phyloP scores from a whole-genome alignment of 2,329 filamentous ascomycete genomes.

The Diplodia intermedia region DNA sequence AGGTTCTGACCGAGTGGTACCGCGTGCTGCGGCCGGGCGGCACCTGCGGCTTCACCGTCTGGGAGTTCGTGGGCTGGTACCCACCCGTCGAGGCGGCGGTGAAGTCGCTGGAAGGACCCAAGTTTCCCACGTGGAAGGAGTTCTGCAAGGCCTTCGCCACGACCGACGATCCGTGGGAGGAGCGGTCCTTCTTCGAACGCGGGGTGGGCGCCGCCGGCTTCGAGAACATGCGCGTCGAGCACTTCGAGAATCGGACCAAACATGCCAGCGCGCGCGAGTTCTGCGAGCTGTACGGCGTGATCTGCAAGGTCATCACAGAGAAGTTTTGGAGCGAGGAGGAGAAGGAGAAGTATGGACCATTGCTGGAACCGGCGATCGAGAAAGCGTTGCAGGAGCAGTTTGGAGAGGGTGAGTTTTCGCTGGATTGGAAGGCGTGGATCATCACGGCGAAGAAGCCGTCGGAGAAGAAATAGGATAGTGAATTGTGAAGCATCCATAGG shows the following conservation, averaged over 20 bases:
- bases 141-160: conserved; percentile 3
- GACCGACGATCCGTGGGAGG: conserved; percentile 8
- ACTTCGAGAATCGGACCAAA: not conserved
- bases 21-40: conserved; percentile 64
- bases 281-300: not conserved
- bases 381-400: conserved; percentile 12
- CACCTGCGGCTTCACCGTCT: conserved; percentile 63
- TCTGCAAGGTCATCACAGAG: not conserved
- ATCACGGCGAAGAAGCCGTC: conserved; percentile 12
- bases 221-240: conserved; percentile 1
- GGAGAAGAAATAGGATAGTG: not conserved
- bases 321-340: conserved; percentile 32
- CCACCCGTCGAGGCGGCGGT: not conserved
- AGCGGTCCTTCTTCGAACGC: conserved; percentile 13
- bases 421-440: conserved; percentile 21
- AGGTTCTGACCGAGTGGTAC: conserved; percentile 39
- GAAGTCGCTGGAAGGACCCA: not conserved
- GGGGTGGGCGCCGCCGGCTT: conserved; percentile 14
- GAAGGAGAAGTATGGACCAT: conserved; percentile 18
- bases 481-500: not conserved
- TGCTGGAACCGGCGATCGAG: conserved; percentile 24
- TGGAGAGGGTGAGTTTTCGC: conserved; percentile 18
- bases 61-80: conserved; percentile 29
- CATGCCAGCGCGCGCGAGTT: conserved; percentile 19
- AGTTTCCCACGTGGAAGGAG: conserved; percentile 13